A percentile compares a stretch with the other conserved stretches of the same genome.
Evolutionary conservation across 176 grass and related monocot species (phyloP).

Genomic region (Carex pumila): DNA sequence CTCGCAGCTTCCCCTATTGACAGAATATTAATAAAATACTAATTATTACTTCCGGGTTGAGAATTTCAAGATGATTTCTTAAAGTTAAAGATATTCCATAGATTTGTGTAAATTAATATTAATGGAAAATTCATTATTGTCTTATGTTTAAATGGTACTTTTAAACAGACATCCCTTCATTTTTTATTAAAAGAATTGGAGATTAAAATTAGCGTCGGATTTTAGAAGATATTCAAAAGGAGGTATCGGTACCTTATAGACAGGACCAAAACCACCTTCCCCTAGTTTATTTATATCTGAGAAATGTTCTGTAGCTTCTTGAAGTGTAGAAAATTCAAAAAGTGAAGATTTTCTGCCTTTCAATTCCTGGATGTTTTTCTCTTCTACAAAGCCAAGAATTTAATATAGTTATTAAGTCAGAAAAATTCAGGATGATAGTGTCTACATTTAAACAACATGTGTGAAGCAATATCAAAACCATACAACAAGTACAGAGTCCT

Average conservation of each 20-base stretch:
- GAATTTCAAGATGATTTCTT: neutral
- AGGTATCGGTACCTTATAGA: slow-evolving; percentile 33
- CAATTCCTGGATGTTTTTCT: slow-evolving; percentile 20
- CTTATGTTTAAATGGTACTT: neutral
- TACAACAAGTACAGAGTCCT: neutral
- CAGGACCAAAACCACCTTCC: slow-evolving; percentile 34
- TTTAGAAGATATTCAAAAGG: neutral
- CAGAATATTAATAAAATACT: neutral
- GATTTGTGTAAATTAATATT: neutral
- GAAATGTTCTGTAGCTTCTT: slow-evolving; percentile 31
- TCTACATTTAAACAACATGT: neutral
- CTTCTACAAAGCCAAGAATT: slow-evolving; percentile 3
- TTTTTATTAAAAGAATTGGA: neutral
- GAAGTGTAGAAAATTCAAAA: slow-evolving; percentile 30
- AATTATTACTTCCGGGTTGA: neutral
- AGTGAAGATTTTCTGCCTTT: slow-evolving; percentile 29
- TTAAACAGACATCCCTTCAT: neutral
- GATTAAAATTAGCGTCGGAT: neutral
- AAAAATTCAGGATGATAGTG: neutral
- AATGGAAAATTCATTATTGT: neutral
- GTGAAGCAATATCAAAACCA: neutral
- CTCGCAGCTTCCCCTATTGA: slow-evolving; percentile 25
- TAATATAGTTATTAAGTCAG: slow-evolving; percentile 12
- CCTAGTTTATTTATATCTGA: slow-evolving; percentile 30
- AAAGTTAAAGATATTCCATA: neutral